Evolutionary conservation across 148 eudicot species (phyloP), one percentile per base, ranked within the genome.

Genomic region (Selenicereus undatus): DNA sequence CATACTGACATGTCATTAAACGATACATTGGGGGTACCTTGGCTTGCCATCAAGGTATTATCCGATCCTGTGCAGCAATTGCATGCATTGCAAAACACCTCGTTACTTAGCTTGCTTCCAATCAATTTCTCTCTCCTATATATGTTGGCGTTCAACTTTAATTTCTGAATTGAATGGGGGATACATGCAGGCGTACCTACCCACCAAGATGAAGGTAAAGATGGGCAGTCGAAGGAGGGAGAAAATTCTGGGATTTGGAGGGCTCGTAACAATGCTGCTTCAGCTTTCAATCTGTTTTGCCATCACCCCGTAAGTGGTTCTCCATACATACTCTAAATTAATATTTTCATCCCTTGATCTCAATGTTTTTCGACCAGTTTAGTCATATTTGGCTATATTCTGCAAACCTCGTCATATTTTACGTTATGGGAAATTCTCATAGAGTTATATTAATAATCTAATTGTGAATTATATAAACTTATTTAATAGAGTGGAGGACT

Each of bases 291-390:
- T 66, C 35, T 72, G 69, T 81, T 42, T 30, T 8, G 54, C 58
- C 29, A 50, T 2, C 16, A 17, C 8, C 72, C 81, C 62, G 86
- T 84, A 80, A 80, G 82, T 60, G 71, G 65, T 79, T 70, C 39
- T 12, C 17, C 52, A 26, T n/a, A 10, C 54, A 20, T 3, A 5
- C 20, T n/a, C 4, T 13, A 30, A 24, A 16, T 13, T 76, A 74
- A 11, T 48, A 48, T 48, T 11, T 48, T 48, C 7, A 1, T 4
- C 51, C 10, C 51, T 36, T 36, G 39, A 48, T 48, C 7, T 11
- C 52, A 48, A 48, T 48, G 52, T 9, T 48, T 48, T 48, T 48
- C 14, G 13, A 48, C 14, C 13, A 48, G 52, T 48, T 48, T 48
- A 48, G 8, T 48, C 52, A 48, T 48, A 48, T 48, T 48, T 54